Percentiles rank a stretch among this genome's conserved stretches.
Conservation (phyloP, 139 green algal species). For the Diplosphaera chodatii region DNA sequence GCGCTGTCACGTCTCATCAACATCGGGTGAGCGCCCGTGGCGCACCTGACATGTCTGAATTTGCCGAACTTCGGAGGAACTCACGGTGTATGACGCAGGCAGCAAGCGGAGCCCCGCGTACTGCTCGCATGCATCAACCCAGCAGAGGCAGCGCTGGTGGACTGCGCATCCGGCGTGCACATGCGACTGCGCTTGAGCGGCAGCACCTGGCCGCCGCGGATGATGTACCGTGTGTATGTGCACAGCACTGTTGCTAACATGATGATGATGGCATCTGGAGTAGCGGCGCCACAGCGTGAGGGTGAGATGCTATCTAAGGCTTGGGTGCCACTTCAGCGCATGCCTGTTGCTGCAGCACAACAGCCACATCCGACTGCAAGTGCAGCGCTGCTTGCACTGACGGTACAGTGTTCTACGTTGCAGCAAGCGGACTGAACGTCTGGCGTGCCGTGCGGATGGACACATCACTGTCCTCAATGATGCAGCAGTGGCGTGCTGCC, state of each 20-base stretch:
- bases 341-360: too few relatives aligned
- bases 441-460: too few relatives aligned
- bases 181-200: constrained; percentile 74
- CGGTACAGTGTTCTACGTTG: too few relatives aligned
- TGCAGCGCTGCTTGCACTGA: too few relatives aligned
- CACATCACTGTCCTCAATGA: too few relatives aligned
- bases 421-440: too few relatives aligned
- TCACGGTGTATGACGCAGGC: constrained; percentile 16
- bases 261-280: too few relatives aligned
- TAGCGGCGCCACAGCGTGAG: too few relatives aligned
- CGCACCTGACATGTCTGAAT: background rate
- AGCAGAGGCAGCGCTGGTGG: constrained; percentile 53
- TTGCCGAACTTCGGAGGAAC: background rate
- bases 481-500: too few relatives aligned
- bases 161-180: constrained; percentile 61
- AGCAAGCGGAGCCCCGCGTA: constrained; percentile 43
- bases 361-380: too few relatives aligned
- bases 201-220: constrained; percentile 55
- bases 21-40: constrained; percentile 34
- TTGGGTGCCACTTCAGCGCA: too few relatives aligned
- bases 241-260: constrained; percentile 51
- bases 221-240: constrained; percentile 83
- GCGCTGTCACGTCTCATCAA: constrained; percentile 56
- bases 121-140: constrained; percentile 62
- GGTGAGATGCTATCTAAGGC: too few relatives aligned